Evolutionary conservation across 2,329 filamentous ascomycete species (phyloP), one percentile per base, ranked within the genome.

Genomic region (Hypoxylon sp.): DNA sequence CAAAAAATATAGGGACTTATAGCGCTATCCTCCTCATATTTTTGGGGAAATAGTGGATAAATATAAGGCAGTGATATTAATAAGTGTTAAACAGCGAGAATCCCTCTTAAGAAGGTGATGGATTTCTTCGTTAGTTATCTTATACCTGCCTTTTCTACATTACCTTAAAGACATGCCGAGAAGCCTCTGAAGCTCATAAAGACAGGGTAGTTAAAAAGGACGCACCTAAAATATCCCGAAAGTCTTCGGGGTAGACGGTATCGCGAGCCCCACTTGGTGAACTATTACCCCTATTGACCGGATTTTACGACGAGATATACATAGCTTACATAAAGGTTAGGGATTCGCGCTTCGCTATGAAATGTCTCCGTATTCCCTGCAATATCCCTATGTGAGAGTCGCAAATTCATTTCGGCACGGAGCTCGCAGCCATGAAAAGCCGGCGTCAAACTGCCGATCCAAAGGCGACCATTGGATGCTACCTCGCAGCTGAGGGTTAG

Each of bases 361-460:
- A 30, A 10, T 30, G 20, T 14, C 35, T 42, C 51, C 51, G 22
- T 56, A 27, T 35, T n/a, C 33, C 22, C 37, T 56, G 53, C 40
- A n/a, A 13, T 54, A 54, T 40, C 7, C 48, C 22, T 27, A 22
- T 40, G 8, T 31, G 51, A 14, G 20, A 25, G 53, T 44, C 37
- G 6, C 20, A 17, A 17, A n/a, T 31, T 6, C 20, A 31, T 20
- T 44, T 13, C 25, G 27, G 42, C 11, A 14, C 27, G 27, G 27
- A 22, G 14, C 40, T 48, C 22, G 10, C 27, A 35, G n/a, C 27
- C 27, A 35, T 46, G 17, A 46, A 13, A 4, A 46, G 27, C 10
- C 27, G 54, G 54, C 31, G 25, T 42, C 20, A 11, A 44, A 46
- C 13, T 46, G 8, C 54, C 25, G 54, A 46, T 7, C 3, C 22